A percentile compares a stretch with the other conserved stretches of the same genome.
Evolutionary conservation across 257 asterid genomes (phyloP).

Genomic region (Leptodermis oblonga): DNA sequence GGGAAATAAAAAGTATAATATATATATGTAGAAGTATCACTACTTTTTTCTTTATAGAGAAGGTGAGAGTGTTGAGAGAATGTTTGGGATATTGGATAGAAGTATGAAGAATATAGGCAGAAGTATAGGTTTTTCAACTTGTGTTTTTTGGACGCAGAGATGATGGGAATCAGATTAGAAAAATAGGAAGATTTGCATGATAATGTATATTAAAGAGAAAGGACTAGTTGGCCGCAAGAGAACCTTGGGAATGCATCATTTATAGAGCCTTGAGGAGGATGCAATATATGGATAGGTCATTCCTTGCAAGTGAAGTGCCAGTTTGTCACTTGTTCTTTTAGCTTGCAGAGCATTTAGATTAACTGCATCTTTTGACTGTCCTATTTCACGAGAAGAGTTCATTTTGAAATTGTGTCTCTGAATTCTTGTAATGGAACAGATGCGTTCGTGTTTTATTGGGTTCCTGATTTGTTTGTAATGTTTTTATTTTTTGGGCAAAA

Average conservation of each 20-base stretch:
- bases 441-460: too few relatives aligned
- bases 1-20: too few relatives aligned
- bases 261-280: neutral
- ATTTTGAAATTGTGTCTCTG: too few relatives aligned
- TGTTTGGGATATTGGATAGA: neutral
- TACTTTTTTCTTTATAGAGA: neutral
- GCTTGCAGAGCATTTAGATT: neutral
- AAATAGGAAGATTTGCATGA: slow-evolving; percentile 2
- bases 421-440: too few relatives aligned
- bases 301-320: slow-evolving; percentile 25
- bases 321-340: slow-evolving; percentile 14
- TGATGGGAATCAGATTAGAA: neutral
- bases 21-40: too few relatives aligned
- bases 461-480: too few relatives aligned
- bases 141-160: neutral
- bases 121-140: neutral
- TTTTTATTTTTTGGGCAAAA: too few relatives aligned
- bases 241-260: neutral
- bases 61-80: neutral
- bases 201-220: neutral
- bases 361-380: too few relatives aligned
- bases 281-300: neutral
- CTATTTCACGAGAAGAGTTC: too few relatives aligned
- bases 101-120: neutral
- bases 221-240: slow-evolving; percentile 11